Percentiles rank a stretch among this genome's conserved stretches.
These are phyloP conservation scores for Whalleya microplaca DNA, from an alignment of 2,329 filamentous ascomycete species.

Conservation along the genomic window DNA sequence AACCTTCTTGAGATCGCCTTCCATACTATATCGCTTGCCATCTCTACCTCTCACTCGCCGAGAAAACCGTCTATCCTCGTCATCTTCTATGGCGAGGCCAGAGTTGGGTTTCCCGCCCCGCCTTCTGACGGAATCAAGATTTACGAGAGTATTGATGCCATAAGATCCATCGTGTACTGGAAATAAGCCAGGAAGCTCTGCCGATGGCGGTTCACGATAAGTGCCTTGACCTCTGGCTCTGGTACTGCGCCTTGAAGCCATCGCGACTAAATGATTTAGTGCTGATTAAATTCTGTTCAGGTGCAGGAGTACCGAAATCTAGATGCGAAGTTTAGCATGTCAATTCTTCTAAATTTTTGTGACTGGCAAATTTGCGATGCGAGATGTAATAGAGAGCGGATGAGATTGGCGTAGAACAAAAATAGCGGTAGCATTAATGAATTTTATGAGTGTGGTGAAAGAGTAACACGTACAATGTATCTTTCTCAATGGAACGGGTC, in stretches of 20 bases:
- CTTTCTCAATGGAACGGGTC: not conserved
- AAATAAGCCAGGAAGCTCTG: slow-evolving; percentile 31
- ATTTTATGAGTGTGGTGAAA: too few species aligned
- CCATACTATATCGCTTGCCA: slow-evolving; percentile 22
- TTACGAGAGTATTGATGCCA: slow-evolving; percentile 36
- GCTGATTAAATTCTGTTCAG: not conserved
- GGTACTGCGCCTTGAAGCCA: slow-evolving; percentile 15
- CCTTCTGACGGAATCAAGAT: slow-evolving; percentile 17
- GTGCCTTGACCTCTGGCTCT: slow-evolving; percentile 11
- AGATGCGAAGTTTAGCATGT: not conserved
- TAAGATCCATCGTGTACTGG: slow-evolving; percentile 37
- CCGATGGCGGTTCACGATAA: slow-evolving; percentile 13
- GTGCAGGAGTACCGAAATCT: not conserved
- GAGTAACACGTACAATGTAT: too few species aligned
- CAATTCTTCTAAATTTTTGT: not conserved
- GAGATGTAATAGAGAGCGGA: not conserved
- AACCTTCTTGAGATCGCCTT: slow-evolving; percentile 23
- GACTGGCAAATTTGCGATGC: not conserved
- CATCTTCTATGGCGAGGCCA: slow-evolving; percentile 25
- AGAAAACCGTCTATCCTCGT: slow-evolving; percentile 25
- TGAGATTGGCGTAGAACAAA: too few species aligned
- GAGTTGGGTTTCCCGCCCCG: slow-evolving; percentile 20
- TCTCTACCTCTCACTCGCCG: slow-evolving; percentile 8
- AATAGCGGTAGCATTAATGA: too few species aligned
- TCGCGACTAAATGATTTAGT: slow-evolving; percentile 1